phyloP scores from a whole-genome alignment of 352 stramenopile genomes.

The Phytophthora lateralis region DNA sequence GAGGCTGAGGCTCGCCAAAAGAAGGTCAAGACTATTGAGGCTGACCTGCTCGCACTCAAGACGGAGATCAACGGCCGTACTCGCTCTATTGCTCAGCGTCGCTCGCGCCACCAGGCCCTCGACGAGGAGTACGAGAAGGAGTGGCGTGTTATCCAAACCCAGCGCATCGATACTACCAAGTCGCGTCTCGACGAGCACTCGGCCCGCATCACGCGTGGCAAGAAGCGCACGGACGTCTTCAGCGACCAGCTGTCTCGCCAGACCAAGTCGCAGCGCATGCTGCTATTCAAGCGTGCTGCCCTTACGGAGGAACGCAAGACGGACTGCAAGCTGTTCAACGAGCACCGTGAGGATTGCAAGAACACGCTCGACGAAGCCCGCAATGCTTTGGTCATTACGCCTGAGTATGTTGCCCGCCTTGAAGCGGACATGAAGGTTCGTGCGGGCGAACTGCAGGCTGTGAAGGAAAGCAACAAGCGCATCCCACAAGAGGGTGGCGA shows the following conservation, averaged over 20 bases:
- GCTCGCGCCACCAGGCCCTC: slow-evolving; percentile 70
- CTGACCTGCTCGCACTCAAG: slow-evolving; percentile 78
- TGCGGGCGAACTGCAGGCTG: slow-evolving; percentile 68
- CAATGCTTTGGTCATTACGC: slow-evolving; percentile 76
- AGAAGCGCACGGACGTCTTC: slow-evolving; percentile 88
- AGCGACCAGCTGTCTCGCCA: slow-evolving; percentile 78
- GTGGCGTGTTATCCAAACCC: slow-evolving; percentile 75
- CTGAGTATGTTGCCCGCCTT: slow-evolving; percentile 84
- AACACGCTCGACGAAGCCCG: slow-evolving; percentile 73
- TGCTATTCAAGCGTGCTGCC: slow-evolving; percentile 86
- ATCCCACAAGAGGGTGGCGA: slow-evolving; percentile 78
- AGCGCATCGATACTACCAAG: slow-evolving; percentile 69
- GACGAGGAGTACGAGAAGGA: slow-evolving; percentile 88
- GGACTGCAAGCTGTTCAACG: slow-evolving; percentile 80
- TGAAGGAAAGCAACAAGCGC: slow-evolving; percentile 88
- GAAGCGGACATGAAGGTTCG: slow-evolving; percentile 89
- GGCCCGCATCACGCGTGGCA: slow-evolving; percentile 71
- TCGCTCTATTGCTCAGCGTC: slow-evolving; percentile 76
- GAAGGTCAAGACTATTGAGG: slow-evolving; percentile 85
- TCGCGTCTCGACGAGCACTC: slow-evolving; percentile 71
- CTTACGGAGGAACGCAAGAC: slow-evolving; percentile 86
- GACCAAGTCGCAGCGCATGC: slow-evolving; percentile 84
- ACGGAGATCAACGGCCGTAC: slow-evolving; percentile 77
- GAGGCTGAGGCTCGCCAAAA: slow-evolving; percentile 77
- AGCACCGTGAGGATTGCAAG: slow-evolving; percentile 87